Percentiles rank a stretch among this genome's conserved stretches.
Evolutionary conservation across 768 basidiomycete genomes (phyloP).

Genomic region (Tulasnella sp.): DNA sequence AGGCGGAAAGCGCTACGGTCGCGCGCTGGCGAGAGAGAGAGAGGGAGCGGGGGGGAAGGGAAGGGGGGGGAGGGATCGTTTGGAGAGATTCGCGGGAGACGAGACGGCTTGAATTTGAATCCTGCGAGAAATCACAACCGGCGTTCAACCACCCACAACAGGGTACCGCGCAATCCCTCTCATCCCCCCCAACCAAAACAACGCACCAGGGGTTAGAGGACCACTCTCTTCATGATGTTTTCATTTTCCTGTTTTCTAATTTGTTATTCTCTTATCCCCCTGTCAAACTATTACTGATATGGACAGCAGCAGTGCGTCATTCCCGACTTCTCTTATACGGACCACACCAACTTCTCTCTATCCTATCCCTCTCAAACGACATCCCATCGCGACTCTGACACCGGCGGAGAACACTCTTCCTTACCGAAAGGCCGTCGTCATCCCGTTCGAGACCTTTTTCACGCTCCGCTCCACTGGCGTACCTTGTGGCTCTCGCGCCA

Average conservation of each 20-base stretch:
- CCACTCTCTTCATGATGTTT: too few species aligned
- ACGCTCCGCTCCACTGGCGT: not conserved
- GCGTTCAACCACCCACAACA: not conserved
- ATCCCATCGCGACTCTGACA: not conserved
- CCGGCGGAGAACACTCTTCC: not conserved
- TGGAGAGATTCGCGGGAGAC: conserved; percentile 6
- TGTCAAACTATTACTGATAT: too few species aligned
- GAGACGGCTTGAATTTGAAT: conserved; percentile 1
- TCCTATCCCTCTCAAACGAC: not conserved
- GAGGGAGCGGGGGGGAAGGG: not conserved
- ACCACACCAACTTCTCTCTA: too few species aligned
- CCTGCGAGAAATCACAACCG: not conserved
- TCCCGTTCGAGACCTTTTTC: not conserved
- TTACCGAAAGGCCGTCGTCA: not conserved
- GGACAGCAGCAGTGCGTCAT: too few species aligned
- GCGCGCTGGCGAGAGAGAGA: not conserved
- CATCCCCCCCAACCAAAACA: not conserved
- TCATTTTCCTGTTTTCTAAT: too few species aligned
- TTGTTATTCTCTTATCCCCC: too few species aligned
- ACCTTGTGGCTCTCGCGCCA: not conserved
- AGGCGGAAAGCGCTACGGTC: not conserved
- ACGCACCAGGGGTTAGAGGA: too few species aligned
- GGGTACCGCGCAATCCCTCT: not conserved
- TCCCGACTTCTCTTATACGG: too few species aligned
- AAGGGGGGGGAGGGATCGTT: not conserved